Percentiles rank a stretch among this genome's conserved stretches.
These are phyloP conservation scores for Penicillium palitans DNA, from an alignment of 2,329 filamentous ascomycete genomes.

Conservation along the genomic window DNA sequence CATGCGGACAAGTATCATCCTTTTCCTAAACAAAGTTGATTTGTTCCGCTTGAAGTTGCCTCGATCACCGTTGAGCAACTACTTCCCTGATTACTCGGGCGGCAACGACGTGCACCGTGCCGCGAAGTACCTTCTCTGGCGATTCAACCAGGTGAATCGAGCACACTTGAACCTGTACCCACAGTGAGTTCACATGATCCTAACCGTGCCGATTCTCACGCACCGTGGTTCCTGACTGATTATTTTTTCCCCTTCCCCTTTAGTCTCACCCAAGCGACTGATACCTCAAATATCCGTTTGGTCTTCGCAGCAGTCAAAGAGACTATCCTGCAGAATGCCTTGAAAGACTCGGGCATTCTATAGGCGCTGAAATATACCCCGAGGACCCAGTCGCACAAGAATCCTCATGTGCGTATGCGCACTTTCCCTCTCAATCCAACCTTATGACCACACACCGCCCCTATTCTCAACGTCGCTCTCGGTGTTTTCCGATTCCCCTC, in stretches of 20 bases:
- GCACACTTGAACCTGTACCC: slow-evolving; percentile 96
- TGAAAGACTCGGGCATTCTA: slow-evolving; percentile 97
- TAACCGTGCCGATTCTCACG: neutral
- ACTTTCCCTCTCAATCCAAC: neutral
- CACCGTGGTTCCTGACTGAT: slow-evolving; percentile 19
- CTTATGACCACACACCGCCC: slow-evolving; percentile 7
- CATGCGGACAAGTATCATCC: slow-evolving; percentile 96
- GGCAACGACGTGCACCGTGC: slow-evolving; percentile 98
- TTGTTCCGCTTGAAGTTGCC: slow-evolving; percentile 93
- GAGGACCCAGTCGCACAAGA: neutral
- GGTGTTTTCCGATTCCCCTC: slow-evolving; percentile 2
- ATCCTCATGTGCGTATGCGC: neutral
- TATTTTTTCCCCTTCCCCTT: slow-evolving; percentile 16
- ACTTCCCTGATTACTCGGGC: slow-evolving; percentile 97
- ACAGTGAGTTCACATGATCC: slow-evolving; percentile 66
- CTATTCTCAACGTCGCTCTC: slow-evolving; percentile 7
- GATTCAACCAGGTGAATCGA: slow-evolving; percentile 97
- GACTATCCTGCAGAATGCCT: slow-evolving; percentile 95
- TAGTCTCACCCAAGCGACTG: slow-evolving; percentile 96
- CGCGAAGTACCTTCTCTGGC: slow-evolving; percentile 95
- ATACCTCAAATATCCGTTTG: slow-evolving; percentile 95
- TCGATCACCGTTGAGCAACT: slow-evolving; percentile 85
- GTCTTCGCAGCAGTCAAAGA: slow-evolving; percentile 99
- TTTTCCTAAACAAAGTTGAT: slow-evolving; percentile 99
- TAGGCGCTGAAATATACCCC: slow-evolving; percentile 35